Base-by-base conservation (phyloP, 805 yeast species). In the Candida vartiovaarae region DNA sequence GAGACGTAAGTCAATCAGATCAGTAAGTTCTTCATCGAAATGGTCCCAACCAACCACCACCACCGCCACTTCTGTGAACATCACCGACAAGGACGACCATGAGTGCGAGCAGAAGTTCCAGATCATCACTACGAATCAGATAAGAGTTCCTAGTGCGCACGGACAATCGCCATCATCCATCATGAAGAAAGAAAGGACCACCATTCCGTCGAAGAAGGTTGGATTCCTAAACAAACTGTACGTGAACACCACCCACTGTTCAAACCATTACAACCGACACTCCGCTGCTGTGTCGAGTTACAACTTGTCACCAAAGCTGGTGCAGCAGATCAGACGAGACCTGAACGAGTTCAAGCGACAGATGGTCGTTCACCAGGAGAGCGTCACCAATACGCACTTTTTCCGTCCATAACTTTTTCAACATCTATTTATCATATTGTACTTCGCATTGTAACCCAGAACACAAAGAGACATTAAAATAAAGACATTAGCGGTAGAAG, bases 341-440 rank as follows among this genome's bases (percentile, higher is more conserved):
- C 60, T 84, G 53, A 84, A 84, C 55, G 65, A 68, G 26, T 83
- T 65, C 63, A 84, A 84, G 57, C 71, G 75, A 48, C 82, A 76
- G 44, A 84, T 84, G 95, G 61, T 67, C 33, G 84, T 84, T 32
- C 88, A 84, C 59, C 80, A 75, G 44, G 64, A 67, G 32, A 78
- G 86, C 33, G 72, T 69, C 43, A 61, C 64, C 29, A 74, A 78
- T 57, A 84, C 91, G 6, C 91, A 84, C 55, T 80, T 74, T 59
- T 82, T 81, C 57, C 72, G 68, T 49, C 71, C 65, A 31, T 31
- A 32, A 24, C 9, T 6, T 28, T 7, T 9, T 28, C 9, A 7
- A 7, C 9, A 7, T 28, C 30, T 28, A 7, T 28, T 28, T 6
- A 28, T 28, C 9, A 28, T 15, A 15, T 15, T 15, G 20, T 15